phyloP scores from a whole-genome alignment of 805 yeast genomes.

The Schizosaccharomyces cryophilus region DNA sequence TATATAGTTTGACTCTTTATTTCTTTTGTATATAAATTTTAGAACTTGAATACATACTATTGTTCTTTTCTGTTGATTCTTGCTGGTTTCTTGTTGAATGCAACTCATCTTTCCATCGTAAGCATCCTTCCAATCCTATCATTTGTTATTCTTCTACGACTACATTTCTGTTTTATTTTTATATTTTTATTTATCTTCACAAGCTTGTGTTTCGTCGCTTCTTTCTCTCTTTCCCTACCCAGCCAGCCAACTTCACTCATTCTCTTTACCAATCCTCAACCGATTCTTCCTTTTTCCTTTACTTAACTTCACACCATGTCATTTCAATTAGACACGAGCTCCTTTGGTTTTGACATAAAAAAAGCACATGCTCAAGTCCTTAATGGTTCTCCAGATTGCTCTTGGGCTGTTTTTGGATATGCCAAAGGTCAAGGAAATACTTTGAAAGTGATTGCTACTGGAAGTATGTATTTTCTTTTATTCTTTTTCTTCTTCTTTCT shows the following conservation, averaged over 20 bases:
- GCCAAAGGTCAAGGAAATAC: slow-evolving; percentile 24
- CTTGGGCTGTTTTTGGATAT: slow-evolving; percentile 67
- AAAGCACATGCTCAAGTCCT: slow-evolving; percentile 51
- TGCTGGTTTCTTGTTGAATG: too few species aligned
- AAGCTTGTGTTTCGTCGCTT: background rate
- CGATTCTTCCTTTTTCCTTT: background rate
- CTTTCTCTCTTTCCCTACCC: background rate
- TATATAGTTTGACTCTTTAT: too few species aligned
- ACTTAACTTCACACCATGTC: background rate
- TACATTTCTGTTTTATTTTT: background rate
- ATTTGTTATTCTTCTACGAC: background rate
- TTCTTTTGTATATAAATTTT: too few species aligned
- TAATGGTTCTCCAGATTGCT: slow-evolving; percentile 39
- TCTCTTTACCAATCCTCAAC: background rate
- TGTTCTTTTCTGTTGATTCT: too few species aligned
- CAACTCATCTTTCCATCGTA: too few species aligned
- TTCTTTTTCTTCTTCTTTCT: background rate
- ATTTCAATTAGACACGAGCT: background rate
- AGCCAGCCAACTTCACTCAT: background rate
- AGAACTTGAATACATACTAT: too few species aligned
- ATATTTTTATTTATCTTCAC: background rate
- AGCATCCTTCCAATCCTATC: too few species aligned
- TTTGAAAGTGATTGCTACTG: slow-evolving; percentile 17
- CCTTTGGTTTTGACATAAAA: background rate
- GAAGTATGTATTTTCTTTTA: slow-evolving; percentile 16